phyloP scores from a whole-genome alignment of 1,139 yeast genomes.

The Lodderomyces orthopsilosis region DNA sequence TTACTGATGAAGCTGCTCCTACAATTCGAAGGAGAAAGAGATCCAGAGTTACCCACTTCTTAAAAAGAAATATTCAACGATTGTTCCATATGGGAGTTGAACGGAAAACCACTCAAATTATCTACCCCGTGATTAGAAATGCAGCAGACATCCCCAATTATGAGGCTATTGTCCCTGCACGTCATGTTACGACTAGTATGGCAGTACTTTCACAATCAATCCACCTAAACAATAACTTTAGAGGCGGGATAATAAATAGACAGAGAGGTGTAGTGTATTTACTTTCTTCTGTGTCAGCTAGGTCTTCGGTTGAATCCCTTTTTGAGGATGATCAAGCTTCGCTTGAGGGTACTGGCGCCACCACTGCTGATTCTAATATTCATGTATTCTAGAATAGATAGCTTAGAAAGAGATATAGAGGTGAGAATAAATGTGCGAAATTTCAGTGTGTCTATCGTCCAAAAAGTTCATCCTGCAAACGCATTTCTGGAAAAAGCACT shows the following conservation, averaged over 20 bases:
- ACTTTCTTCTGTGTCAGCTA: not conserved
- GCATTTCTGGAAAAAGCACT: too few relatives aligned
- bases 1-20: not conserved
- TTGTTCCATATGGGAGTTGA: not conserved
- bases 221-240: not conserved
- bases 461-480: too few relatives aligned
- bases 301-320: conserved; percentile 2
- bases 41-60: not conserved
- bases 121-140: not conserved
- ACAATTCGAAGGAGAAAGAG: not conserved
- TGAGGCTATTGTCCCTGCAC: conserved; percentile 8
- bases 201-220: not conserved
- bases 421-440: too few relatives aligned
- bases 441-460: too few relatives aligned
- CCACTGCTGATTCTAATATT: conserved; percentile 2
- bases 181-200: conserved; percentile 9
- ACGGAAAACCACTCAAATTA: not conserved
- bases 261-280: not conserved
- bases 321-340: conserved; percentile 2
- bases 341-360: conserved; percentile 3
- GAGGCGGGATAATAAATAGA: not conserved
- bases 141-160: not conserved
- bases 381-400: not conserved
- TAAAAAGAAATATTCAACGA: not conserved
- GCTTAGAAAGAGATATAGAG: too few relatives aligned